Conservation (phyloP, 495 filamentous ascomycete species). For the Xylaria scruposa region DNA sequence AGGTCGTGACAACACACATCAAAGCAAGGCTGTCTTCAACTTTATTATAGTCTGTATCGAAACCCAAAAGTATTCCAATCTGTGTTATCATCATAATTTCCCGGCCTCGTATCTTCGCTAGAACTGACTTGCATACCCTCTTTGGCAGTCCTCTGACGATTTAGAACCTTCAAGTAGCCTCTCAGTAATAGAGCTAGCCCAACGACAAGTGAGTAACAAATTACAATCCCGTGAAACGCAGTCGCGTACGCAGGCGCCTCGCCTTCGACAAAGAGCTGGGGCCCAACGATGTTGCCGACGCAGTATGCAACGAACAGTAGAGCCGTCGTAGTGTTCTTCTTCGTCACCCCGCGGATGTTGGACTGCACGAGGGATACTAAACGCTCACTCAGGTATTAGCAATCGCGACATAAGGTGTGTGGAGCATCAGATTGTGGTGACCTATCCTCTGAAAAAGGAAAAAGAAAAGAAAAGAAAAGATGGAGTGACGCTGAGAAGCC, state of each 20-base stretch:
- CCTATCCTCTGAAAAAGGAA: too few species aligned
- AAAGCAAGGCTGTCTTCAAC: neutral
- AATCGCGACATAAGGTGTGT: neutral
- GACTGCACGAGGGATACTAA: conserved; percentile 48
- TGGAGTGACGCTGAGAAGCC: neutral
- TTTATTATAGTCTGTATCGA: conserved; percentile 53
- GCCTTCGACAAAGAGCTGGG: conserved; percentile 41
- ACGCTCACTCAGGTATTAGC: neutral
- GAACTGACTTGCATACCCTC: conserved; percentile 52
- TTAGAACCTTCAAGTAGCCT: conserved; percentile 49
- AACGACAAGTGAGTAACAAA: conserved; percentile 57
- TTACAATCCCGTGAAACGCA: conserved; percentile 59
- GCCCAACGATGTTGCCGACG: conserved; percentile 56
- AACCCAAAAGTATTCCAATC: conserved; percentile 61
- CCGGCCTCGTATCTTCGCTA: conserved; percentile 43
- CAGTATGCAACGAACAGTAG: conserved; percentile 72
- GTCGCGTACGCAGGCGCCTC: conserved; percentile 48
- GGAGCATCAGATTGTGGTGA: neutral
- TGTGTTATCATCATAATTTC: conserved; percentile 59
- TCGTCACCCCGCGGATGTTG: conserved; percentile 75
- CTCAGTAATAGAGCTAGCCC: conserved; percentile 48
- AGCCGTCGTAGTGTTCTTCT: conserved; percentile 71
- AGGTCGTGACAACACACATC: too few species aligned
- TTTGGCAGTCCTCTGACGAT: conserved; percentile 45
- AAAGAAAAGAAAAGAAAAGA: too few species aligned